Evolutionary conservation across 2,329 filamentous ascomycete genomes (phyloP).

Genomic region (Penicillium hesseltinei): DNA sequence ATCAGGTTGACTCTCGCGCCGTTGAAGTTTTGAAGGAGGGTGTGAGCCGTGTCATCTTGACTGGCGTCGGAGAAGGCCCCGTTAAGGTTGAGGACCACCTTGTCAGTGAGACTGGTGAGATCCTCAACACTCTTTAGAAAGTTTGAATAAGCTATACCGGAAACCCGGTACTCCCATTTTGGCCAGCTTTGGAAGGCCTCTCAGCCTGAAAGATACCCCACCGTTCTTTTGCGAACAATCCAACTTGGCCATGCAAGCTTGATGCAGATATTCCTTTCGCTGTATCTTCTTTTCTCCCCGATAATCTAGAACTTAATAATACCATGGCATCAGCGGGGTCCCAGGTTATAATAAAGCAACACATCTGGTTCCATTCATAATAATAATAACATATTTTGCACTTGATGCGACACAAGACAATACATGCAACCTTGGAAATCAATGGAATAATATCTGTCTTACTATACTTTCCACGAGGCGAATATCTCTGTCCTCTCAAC

Average conservation of each 20-base stretch:
- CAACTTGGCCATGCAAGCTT: slow-evolving; percentile 12
- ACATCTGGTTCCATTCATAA: neutral
- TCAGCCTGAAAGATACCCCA: slow-evolving; percentile 25
- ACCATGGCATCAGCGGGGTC: neutral
- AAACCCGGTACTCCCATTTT: slow-evolving; percentile 12
- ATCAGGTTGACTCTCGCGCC: slow-evolving; percentile 56
- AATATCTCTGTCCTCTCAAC: neutral
- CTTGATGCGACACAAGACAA: neutral
- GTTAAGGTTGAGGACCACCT: slow-evolving; percentile 74
- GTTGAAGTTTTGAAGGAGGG: slow-evolving; percentile 69
- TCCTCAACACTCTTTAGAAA: slow-evolving; percentile 28
- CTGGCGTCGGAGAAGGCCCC: slow-evolving; percentile 86
- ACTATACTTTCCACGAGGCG: neutral
- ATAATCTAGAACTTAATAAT: slow-evolving; percentile 19
- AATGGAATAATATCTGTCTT: neutral
- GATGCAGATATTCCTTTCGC: slow-evolving; percentile 18
- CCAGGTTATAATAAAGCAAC: neutral
- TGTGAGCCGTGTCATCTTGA: slow-evolving; percentile 85
- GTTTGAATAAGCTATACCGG: slow-evolving; percentile 5
- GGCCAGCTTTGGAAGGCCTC: neutral
- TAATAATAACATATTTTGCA: neutral
- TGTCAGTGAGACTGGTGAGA: slow-evolving; percentile 64
- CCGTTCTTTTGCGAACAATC: slow-evolving; percentile 13
- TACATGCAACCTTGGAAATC: neutral
- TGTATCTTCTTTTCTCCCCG: slow-evolving; percentile 13